Evolutionary conservation across 1,284 basidiomycete species (phyloP).

Genomic region (Microbotryum intermedium): DNA sequence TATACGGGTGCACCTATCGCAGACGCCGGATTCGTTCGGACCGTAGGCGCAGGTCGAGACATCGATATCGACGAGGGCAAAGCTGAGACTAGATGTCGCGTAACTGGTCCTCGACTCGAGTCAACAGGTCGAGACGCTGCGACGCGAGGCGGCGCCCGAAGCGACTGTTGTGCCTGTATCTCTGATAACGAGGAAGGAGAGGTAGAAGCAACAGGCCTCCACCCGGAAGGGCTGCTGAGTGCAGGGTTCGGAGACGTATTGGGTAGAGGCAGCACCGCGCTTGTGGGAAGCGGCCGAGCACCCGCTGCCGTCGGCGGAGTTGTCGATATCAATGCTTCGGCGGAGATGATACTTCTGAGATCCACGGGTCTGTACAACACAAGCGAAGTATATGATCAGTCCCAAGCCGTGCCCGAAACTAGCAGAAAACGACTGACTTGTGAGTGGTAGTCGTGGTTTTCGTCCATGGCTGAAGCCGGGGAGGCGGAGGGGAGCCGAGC

Average conservation of each 20-base stretch:
- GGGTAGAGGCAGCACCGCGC: no score
- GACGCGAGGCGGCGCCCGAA: not conserved
- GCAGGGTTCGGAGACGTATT: no score
- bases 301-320: not conserved
- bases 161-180: slow-evolving; percentile 4
- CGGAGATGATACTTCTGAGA: slow-evolving; percentile 74
- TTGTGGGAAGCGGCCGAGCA: not conserved
- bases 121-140: not conserved
- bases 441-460: not conserved
- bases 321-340: slow-evolving; percentile 6
- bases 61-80: not conserved
- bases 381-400: not conserved
- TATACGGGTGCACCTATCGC: slow-evolving; percentile 29
- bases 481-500: slow-evolving; percentile 26
- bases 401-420: not conserved
- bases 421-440: not conserved
- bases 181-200: not conserved
- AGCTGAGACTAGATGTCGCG: not conserved
- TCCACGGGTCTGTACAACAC: slow-evolving; percentile 44
- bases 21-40: slow-evolving; percentile 15
- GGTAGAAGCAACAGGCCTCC: not conserved
- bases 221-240: not conserved
- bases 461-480: slow-evolving; percentile 27
- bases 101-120: no score
- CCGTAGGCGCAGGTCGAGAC: not conserved